phyloP scores from a whole-genome alignment of 129 eudicot species.

The Heracleum sosnowskyi region DNA sequence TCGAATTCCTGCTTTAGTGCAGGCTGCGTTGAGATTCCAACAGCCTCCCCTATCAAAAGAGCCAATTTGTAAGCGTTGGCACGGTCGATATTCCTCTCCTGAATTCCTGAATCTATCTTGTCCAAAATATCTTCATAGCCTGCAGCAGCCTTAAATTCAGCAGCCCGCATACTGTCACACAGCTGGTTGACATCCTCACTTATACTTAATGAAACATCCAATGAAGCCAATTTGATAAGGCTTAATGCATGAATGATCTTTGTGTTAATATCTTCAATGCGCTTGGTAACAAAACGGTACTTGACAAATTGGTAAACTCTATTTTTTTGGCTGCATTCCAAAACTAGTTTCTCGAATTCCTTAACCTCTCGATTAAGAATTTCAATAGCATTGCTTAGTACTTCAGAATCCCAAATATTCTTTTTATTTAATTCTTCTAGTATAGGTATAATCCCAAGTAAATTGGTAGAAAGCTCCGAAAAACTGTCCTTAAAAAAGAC shows the following conservation, averaged over 20 bases:
- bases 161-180: slow-evolving; percentile 39
- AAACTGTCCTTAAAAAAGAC: slow-evolving; percentile 39
- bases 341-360: slow-evolving; percentile 31
- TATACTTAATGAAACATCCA: slow-evolving; percentile 34
- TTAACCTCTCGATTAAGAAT: slow-evolving; percentile 39
- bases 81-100: slow-evolving; percentile 56
- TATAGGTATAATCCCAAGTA: slow-evolving; percentile 40
- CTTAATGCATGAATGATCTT: slow-evolving; percentile 45
- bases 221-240: slow-evolving; percentile 33
- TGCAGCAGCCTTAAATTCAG: slow-evolving; percentile 48
- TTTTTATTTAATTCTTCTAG: slow-evolving; percentile 36
- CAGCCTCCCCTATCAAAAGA: slow-evolving; percentile 38
- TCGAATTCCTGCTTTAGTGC: slow-evolving; percentile 50
- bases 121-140: slow-evolving; percentile 54
- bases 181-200: slow-evolving; percentile 35
- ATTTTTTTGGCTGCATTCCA: slow-evolving; percentile 48
- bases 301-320: slow-evolving; percentile 46
- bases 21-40: slow-evolving; percentile 55
- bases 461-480: slow-evolving; percentile 36
- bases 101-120: slow-evolving; percentile 56
- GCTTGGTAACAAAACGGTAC: slow-evolving; percentile 35
- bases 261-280: slow-evolving; percentile 37
- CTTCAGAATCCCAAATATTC: slow-evolving; percentile 23
- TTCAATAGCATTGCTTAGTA: slow-evolving; percentile 18
- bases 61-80: slow-evolving; percentile 44